Percentiles rank a stretch among this genome's conserved stretches.
phyloP scores from a whole-genome alignment of 163 green algal species.

The Scenedesmus sp. region DNA sequence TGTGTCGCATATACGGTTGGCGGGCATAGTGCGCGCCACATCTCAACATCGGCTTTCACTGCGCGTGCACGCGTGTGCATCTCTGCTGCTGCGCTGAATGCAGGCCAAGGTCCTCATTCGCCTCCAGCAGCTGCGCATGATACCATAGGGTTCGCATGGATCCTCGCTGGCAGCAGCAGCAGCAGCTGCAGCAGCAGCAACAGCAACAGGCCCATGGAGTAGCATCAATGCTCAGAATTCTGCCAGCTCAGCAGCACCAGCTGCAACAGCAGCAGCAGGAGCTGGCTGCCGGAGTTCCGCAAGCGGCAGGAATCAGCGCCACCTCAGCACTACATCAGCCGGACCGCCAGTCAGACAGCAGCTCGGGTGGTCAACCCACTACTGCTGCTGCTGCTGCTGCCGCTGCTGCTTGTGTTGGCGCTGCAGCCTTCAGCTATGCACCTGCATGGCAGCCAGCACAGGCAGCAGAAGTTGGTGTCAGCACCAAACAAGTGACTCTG shows the following conservation, averaged over 20 bases:
- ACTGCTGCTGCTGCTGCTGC: background rate
- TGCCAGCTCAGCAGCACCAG: background rate
- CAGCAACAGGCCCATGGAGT: background rate
- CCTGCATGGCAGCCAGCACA: background rate
- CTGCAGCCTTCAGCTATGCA: background rate
- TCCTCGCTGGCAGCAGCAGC: background rate
- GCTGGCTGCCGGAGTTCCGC: background rate
- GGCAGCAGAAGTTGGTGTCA: background rate
- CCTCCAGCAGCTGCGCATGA: background rate
- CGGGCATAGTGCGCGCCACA: background rate
- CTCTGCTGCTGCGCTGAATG: background rate
- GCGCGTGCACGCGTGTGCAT: background rate
- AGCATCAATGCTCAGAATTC: background rate
- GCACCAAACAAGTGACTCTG: background rate
- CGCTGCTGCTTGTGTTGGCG: background rate
- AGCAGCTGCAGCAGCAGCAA: background rate
- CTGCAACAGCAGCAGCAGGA: background rate
- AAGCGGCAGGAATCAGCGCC: background rate
- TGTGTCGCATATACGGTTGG: no score
- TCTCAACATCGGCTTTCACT: background rate
- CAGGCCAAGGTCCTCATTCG: background rate
- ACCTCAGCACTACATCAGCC: background rate
- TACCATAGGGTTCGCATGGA: background rate
- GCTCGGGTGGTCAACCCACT: background rate
- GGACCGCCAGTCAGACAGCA: background rate